These are phyloP conservation scores for Kregervanrija fluxuum DNA, from an alignment of 805 yeast species.

Conservation along the genomic window DNA sequence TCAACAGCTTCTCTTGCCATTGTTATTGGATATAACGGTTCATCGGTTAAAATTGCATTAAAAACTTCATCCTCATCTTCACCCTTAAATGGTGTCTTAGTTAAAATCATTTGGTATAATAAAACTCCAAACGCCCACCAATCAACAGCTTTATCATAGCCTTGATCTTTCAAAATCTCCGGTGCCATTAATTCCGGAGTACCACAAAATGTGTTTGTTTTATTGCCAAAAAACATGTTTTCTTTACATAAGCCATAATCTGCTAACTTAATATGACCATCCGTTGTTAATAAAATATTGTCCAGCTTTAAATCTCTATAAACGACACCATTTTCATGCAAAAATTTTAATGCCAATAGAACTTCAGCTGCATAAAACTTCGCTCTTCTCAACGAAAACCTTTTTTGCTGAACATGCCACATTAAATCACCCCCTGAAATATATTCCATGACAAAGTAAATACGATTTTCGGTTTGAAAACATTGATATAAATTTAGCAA, in stretches of 20 bases:
- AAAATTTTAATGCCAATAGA: slow-evolving; percentile 78
- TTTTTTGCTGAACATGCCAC: slow-evolving; percentile 97
- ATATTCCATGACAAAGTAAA: slow-evolving; percentile 97
- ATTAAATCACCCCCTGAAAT: slow-evolving; percentile 96
- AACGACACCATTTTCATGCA: slow-evolving; percentile 93
- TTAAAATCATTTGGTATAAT: slow-evolving; percentile 90
- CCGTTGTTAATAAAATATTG: slow-evolving; percentile 79
- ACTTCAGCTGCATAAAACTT: slow-evolving; percentile 98
- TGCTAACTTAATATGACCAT: slow-evolving; percentile 93
- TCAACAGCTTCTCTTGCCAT: slow-evolving; percentile 97
- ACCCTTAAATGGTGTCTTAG: slow-evolving; percentile 96
- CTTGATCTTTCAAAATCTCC: slow-evolving; percentile 88
- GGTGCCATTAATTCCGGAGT: slow-evolving; percentile 99
- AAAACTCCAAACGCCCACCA: slow-evolving; percentile 99
- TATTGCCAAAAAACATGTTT: slow-evolving; percentile 52
- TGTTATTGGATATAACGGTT: slow-evolving; percentile 92
- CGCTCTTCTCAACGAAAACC: slow-evolving; percentile 85
- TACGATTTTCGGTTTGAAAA: slow-evolving; percentile 95
- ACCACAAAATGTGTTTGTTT: slow-evolving; percentile 95
- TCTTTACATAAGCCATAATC: slow-evolving; percentile 98
- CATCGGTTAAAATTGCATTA: slow-evolving; percentile 93
- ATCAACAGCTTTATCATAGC: slow-evolving; percentile 90
- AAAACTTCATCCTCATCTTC: slow-evolving; percentile 85
- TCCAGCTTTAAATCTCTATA: slow-evolving; percentile 96
- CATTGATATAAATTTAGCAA: slow-evolving; percentile 86